Percentiles rank a stretch among this genome's conserved stretches.
Evolutionary conservation across 2,329 filamentous ascomycete genomes (phyloP).

Genomic region (Stagonosporopsis rhizophila): DNA sequence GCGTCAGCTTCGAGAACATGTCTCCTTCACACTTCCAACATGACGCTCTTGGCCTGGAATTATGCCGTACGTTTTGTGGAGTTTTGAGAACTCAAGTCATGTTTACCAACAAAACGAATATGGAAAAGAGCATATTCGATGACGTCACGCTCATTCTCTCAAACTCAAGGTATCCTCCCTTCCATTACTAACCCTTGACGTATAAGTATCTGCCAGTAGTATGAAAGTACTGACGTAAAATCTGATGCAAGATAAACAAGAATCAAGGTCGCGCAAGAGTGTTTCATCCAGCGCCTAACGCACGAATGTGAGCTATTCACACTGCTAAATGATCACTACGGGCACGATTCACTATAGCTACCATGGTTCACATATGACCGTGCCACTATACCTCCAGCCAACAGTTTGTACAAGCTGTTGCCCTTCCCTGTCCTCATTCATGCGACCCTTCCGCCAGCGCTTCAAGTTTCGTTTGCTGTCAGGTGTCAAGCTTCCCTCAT

Average conservation of each 20-base stretch:
- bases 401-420: not conserved
- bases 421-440: not conserved
- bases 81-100: not conserved
- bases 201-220: not conserved
- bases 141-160: not conserved
- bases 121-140: not conserved
- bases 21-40: not conserved
- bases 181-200: not conserved
- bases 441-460: not conserved
- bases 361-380: not conserved
- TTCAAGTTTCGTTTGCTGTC: not conserved
- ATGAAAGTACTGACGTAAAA: not conserved
- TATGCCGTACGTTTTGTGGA: not conserved
- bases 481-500: constrained; percentile 1
- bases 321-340: not conserved
- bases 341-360: constrained; percentile 1
- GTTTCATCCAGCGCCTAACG: not conserved
- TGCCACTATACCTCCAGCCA: not conserved
- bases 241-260: not conserved
- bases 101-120: not conserved
- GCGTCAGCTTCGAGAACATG: not conserved
- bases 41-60: not conserved
- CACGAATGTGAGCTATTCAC: not conserved
- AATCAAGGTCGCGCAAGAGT: not conserved
- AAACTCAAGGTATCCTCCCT: not conserved